These are phyloP conservation scores for Polychaeton citri DNA, from an alignment of 2,329 filamentous ascomycete species.

Conservation along the genomic window DNA sequence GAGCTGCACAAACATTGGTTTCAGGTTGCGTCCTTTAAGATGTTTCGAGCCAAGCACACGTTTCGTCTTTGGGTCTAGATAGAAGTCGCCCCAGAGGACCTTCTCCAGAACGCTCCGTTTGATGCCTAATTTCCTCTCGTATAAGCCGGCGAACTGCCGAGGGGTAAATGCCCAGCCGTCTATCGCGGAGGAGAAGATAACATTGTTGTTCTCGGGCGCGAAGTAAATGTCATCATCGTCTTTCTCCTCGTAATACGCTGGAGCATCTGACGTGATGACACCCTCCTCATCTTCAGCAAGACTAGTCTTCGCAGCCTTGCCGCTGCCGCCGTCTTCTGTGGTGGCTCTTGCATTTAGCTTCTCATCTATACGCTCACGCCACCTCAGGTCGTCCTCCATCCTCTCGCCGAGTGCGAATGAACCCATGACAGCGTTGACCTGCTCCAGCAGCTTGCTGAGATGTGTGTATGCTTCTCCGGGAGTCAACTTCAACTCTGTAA, in stretches of 20 bases:
- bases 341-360: constrained; percentile 55
- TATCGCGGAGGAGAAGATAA: constrained; percentile 94
- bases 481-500: constrained; percentile 90
- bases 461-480: constrained; percentile 81
- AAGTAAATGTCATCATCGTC: constrained; percentile 98
- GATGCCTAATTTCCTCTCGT: constrained; percentile 94
- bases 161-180: constrained; percentile 99
- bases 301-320: constrained; percentile 32
- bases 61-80: constrained; percentile 92
- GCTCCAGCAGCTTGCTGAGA: constrained; percentile 77
- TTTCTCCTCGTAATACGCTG: constrained; percentile 64
- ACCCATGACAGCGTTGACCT: constrained; percentile 92
- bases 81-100: constrained; percentile 93
- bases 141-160: constrained; percentile 80
- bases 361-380: constrained; percentile 87
- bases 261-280: constrained; percentile 32
- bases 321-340: constrained; percentile 15
- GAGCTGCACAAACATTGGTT: constrained; percentile 94
- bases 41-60: constrained; percentile 84
- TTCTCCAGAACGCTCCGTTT: constrained; percentile 81
- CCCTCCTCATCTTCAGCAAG: constrained; percentile 43
- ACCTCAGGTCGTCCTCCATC: constrained; percentile 96
- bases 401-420: constrained; percentile 96
- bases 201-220: constrained; percentile 94
- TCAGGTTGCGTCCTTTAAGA: constrained; percentile 77